Percentiles rank a stretch among this genome's conserved stretches.
These are phyloP conservation scores for Aureococcus anophagefferens DNA, from an alignment of 108 stramenopile genomes.

Conservation along the genomic window DNA sequence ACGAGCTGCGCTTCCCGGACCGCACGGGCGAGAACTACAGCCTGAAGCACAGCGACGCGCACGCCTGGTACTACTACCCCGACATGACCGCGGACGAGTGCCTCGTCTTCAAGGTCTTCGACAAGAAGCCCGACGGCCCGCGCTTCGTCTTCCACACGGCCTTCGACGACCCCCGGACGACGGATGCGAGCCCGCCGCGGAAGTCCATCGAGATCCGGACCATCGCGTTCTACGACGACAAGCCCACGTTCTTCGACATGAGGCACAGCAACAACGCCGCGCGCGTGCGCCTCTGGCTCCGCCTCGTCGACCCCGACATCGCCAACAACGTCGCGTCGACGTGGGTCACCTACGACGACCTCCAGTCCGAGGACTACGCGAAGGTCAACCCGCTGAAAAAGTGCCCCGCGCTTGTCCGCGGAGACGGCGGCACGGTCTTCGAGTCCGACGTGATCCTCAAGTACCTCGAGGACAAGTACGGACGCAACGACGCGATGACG, in stretches of 20 bases:
- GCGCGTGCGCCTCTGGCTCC: conserved; percentile 39
- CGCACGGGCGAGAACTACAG: neutral
- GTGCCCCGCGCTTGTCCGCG: conserved; percentile 41
- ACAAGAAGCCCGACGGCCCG: conserved; percentile 15
- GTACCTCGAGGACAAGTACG: conserved; percentile 29
- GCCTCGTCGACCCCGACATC: conserved; percentile 8
- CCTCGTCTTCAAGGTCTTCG: conserved; percentile 1
- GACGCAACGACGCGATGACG: conserved; percentile 8
- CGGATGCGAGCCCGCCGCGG: neutral
- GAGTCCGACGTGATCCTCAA: conserved; percentile 52
- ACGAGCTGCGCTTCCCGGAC: neutral
- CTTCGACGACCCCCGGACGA: neutral
- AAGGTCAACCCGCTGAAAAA: conserved; percentile 45
- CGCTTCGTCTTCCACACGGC: neutral
- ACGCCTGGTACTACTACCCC: neutral
- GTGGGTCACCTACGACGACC: conserved; percentile 28
- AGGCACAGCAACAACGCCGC: conserved; percentile 45
- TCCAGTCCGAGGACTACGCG: conserved; percentile 24
- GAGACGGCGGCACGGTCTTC: conserved; percentile 25
- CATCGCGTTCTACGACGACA: conserved; percentile 1
- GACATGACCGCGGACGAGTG: neutral
- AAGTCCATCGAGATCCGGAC: neutral
- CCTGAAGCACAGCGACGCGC: neutral
- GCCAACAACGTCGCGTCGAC: conserved; percentile 16
- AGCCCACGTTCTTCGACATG: conserved; percentile 26